Conservation (phyloP, 2,329 filamentous ascomycete species). For the Lachnum nothofagi region DNA sequence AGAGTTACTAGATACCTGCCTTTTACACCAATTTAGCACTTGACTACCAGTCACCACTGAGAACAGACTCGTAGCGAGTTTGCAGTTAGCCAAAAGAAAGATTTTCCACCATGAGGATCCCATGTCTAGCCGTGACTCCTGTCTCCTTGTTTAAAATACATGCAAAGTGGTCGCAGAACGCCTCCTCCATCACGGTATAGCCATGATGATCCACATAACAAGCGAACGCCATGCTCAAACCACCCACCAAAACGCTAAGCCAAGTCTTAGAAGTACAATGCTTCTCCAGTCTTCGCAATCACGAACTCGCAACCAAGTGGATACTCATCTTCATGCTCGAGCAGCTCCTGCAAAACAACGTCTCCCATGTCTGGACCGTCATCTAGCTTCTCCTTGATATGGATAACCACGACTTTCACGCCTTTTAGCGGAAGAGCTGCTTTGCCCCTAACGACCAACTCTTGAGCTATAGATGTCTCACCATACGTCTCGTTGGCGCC, state of each 20-base stretch:
- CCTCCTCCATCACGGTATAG: no score
- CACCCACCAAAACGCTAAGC: not conserved
- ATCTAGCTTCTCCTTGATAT: slow-evolving; percentile 79
- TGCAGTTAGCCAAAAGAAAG: no score
- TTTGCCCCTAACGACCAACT: not conserved
- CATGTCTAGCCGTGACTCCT: no score
- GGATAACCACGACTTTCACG: slow-evolving; percentile 79
- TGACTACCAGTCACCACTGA: no score
- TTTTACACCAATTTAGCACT: no score
- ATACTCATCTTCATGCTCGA: slow-evolving; percentile 50
- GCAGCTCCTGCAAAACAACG: slow-evolving; percentile 65
- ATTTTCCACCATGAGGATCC: no score
- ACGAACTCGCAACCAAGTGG: slow-evolving; percentile 74
- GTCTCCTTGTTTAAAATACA: no score
- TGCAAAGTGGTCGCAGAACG: no score
- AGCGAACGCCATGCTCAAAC: not conserved
- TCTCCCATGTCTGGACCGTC: slow-evolving; percentile 64
- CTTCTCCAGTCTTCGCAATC: slow-evolving; percentile 62
- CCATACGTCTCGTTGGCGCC: not conserved
- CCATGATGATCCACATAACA: no score
- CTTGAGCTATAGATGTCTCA: not conserved
- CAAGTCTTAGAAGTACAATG: slow-evolving; percentile 34
- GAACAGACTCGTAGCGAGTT: no score
- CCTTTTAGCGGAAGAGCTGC: slow-evolving; percentile 52
- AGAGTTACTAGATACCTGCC: no score